Evolutionary conservation across 495 filamentous ascomycete genomes (phyloP), one percentile per base, ranked within the genome.

Genomic region (Hypomontagnella monticulosa): DNA sequence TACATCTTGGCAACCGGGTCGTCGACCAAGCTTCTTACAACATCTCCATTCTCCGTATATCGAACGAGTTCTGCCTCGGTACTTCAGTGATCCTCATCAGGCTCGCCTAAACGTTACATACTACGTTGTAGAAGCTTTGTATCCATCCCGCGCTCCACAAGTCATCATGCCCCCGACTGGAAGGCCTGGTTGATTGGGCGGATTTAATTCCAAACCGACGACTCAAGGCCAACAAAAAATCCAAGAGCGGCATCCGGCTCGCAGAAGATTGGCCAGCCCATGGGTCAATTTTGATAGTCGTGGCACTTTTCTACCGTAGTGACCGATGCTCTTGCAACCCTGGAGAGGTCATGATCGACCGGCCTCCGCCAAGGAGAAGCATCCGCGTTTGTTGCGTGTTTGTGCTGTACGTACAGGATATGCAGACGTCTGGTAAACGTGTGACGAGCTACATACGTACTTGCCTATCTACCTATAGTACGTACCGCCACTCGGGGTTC

Each of bases 81-180:
- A 64, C 66, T 60, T 61, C 49, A 42, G 42, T 51, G 60, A 64
- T 61, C 50, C 66, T 64, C 60, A 47, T 44, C 59, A 47, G 43
- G 56, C 49, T 46, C 61, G 60, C 56, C 66, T 58, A 51, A 69
- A 69, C 60, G 66, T 69, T 69, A 61, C 60, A 69, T 69, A 63
- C 66, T 61, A 69, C 66, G 60, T 69, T 60, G 66, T 69, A 64
- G 66, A 34, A 16, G 8, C 19, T 64, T 57, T 57, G 60, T 61
- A 61, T 69, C 56, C 60, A 59, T 63, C 55, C 60, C 60, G 46
- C 66, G 66, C 66, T 61, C 66, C 66, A 69, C 55, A 56, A 58
- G 55, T 47, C 50, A 53, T 52, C 49, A 59, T 61, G 46, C 43
- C 42, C 41, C 60, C 48, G 50, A 52, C 66, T 46, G 38, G 49